These are phyloP conservation scores for Westerdykella ornata DNA, from an alignment of 2,329 filamentous ascomycete species.

Conservation along the genomic window DNA sequence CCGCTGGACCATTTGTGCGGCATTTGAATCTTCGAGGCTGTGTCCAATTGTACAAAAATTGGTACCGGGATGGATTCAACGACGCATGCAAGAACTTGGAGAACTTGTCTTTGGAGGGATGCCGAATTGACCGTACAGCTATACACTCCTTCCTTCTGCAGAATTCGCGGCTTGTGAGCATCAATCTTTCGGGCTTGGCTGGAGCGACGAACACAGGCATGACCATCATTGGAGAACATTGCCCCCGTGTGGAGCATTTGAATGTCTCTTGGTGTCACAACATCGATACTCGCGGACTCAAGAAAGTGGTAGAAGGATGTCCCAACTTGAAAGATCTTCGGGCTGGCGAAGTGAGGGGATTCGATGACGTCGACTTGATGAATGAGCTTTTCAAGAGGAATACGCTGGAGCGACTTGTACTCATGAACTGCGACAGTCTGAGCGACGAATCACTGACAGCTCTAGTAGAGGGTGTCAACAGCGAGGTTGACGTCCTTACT, in stretches of 20 bases:
- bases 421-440: conserved; percentile 73
- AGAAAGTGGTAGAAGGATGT: conserved; percentile 66
- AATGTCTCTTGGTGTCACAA: conserved; percentile 93
- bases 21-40: conserved; percentile 88
- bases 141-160: conserved; percentile 73
- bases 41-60: conserved; percentile 77
- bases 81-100: conserved; percentile 80
- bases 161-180: conserved; percentile 70
- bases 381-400: conserved; percentile 71
- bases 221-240: conserved; percentile 76
- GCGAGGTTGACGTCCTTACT: conserved; percentile 74
- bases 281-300: conserved; percentile 70
- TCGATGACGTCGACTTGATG: conserved; percentile 67
- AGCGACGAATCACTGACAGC: conserved; percentile 65
- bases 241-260: conserved; percentile 71
- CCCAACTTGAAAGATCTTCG: conserved; percentile 68
- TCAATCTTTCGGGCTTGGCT: conserved; percentile 78
- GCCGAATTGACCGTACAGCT: conserved; percentile 70
- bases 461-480: conserved; percentile 68
- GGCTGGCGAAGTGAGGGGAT: conserved; percentile 73
- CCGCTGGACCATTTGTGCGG: conserved; percentile 82
- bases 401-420: conserved; percentile 70
- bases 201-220: conserved; percentile 78
- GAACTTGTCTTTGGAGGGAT: conserved; percentile 83
- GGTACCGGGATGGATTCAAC: conserved; percentile 68